Conservation (phyloP, 2,329 filamentous ascomycete species). For the Fusarium sp. region DNA sequence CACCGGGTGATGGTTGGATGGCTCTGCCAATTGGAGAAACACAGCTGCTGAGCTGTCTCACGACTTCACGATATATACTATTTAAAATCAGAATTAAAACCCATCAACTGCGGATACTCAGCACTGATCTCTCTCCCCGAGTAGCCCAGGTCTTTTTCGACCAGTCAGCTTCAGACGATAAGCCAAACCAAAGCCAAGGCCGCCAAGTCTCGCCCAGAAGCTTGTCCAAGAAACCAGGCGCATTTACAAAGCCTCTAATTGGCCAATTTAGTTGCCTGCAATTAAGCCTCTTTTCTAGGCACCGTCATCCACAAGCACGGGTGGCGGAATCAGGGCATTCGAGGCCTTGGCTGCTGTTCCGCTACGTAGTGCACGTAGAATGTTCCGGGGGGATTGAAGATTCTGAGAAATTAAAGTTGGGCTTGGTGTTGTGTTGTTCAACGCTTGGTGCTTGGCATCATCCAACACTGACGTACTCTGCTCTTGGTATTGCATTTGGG, state of each 20-base stretch:
- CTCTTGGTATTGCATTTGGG: slow-evolving; percentile 2
- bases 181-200: slow-evolving; percentile 12
- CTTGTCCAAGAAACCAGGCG: slow-evolving; percentile 12
- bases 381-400: no score
- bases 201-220: slow-evolving; percentile 22
- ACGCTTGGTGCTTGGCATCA: slow-evolving; percentile 27
- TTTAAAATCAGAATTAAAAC: neutral
- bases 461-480: slow-evolving; percentile 23
- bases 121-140: no score
- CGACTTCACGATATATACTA: no score
- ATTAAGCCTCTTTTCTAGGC: slow-evolving; percentile 35
- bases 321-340: slow-evolving; percentile 15
- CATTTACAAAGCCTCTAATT: neutral
- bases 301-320: slow-evolving; percentile 10
- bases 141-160: neutral
- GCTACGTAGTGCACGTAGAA: slow-evolving; percentile 2
- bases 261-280: neutral
- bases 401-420: slow-evolving; percentile 14
- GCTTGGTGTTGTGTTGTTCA: slow-evolving; percentile 26
- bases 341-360: slow-evolving; percentile 4
- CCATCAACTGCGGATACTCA: neutral
- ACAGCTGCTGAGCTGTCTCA: no score
- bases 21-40: no score
- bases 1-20: no score
- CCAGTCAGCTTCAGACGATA: neutral